phyloP scores from a whole-genome alignment of 1,284 basidiomycete genomes.

The Trametes sp. region DNA sequence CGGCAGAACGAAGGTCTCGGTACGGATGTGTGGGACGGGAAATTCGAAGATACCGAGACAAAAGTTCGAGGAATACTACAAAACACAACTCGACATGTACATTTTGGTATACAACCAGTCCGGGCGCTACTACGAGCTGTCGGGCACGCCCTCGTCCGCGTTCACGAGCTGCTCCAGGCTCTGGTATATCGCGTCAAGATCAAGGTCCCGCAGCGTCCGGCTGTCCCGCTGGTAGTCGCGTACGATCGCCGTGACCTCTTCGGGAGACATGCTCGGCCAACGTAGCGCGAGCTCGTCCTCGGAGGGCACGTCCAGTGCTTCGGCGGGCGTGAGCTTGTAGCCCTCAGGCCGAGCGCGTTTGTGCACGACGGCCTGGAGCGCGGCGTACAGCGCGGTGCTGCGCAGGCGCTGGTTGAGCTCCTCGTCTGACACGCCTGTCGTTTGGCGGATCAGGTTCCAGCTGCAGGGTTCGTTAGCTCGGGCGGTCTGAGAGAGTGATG shows the following conservation, averaged over 20 bases:
- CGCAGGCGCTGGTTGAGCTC: constrained; percentile 72
- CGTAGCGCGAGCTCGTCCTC: constrained; percentile 66
- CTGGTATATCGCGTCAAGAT: constrained; percentile 64
- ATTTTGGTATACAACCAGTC: constrained; percentile 13
- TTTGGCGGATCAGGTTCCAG: constrained; percentile 75
- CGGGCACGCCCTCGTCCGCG: constrained; percentile 47
- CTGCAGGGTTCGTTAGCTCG: constrained; percentile 47
- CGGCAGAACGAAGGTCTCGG: no score
- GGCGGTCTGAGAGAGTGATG: no score
- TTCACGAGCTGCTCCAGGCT: constrained; percentile 65
- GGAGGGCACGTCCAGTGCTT: constrained; percentile 62
- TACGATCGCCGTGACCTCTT: constrained; percentile 63
- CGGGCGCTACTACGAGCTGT: constrained; percentile 31
- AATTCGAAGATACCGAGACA: no score
- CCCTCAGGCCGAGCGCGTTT: constrained; percentile 53
- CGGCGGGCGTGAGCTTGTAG: constrained; percentile 59
- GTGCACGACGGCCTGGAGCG: constrained; percentile 58
- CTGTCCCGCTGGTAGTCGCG: constrained; percentile 69
- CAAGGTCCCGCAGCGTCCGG: constrained; percentile 59
- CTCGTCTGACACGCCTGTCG: constrained; percentile 72
- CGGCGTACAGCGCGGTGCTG: constrained; percentile 73
- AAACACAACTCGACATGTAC: constrained; percentile 23
- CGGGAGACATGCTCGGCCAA: constrained; percentile 72
- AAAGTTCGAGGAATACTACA: no score
- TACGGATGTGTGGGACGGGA: no score